Percentiles rank a stretch among this genome's conserved stretches.
Conservation (phyloP, 1,139 yeast species). For the Torulaspora pretoriensis region DNA sequence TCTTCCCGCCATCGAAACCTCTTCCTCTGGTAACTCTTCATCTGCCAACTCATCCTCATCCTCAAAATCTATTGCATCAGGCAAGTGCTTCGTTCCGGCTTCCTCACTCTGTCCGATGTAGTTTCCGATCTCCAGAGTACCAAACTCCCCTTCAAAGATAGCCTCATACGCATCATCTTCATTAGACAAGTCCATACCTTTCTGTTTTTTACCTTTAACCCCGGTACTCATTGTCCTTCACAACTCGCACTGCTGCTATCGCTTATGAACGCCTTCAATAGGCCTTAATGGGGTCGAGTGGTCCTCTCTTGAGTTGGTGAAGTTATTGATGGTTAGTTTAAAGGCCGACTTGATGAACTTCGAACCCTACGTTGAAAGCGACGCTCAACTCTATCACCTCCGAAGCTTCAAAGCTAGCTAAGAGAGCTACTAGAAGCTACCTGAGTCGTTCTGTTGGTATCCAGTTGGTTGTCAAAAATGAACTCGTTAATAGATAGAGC, state of each 20-base stretch:
- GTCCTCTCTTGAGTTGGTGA: neutral
- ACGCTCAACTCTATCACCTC: neutral
- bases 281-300: neutral
- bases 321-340: neutral
- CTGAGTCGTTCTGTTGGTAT: neutral
- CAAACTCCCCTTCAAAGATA: conserved; percentile 38
- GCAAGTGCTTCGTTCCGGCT: conserved; percentile 61
- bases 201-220: conserved; percentile 6
- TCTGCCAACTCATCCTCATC: conserved; percentile 95
- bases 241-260: neutral
- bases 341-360: conserved; percentile 3
- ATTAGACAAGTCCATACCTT: conserved; percentile 27
- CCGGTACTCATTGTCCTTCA: neutral
- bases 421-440: neutral
- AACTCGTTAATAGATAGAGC: conserved; percentile 28
- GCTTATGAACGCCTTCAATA: neutral
- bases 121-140: conserved; percentile 37
- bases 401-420: neutral
- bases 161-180: conserved; percentile 41
- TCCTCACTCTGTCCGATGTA: conserved; percentile 31
- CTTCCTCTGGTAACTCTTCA: conserved; percentile 56
- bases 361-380: neutral
- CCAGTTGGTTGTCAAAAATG: conserved; percentile 10
- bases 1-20: conserved; percentile 32
- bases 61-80: conserved; percentile 91